phyloP scores from a whole-genome alignment of 2,329 filamentous ascomycete species.

The Triangularia verruculosa region DNA sequence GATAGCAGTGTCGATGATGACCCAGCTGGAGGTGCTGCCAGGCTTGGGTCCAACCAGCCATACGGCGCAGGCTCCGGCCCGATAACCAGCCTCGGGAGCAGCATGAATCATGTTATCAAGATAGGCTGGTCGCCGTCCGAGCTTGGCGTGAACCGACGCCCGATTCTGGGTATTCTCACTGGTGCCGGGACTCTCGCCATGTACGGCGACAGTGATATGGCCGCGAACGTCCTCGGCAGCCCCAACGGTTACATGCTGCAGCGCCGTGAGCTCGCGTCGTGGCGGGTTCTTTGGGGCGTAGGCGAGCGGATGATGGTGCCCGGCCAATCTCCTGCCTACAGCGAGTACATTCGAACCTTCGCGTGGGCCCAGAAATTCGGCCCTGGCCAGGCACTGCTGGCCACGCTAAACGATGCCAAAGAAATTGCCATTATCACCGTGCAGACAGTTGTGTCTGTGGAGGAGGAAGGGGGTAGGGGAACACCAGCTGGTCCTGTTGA shows the following conservation, averaged over 20 bases:
- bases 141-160: constrained; percentile 52
- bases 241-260: constrained; percentile 30
- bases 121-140: constrained; percentile 58
- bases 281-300: constrained; percentile 55
- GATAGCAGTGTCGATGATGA: constrained; percentile 21
- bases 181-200: constrained; percentile 49
- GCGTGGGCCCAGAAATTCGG: constrained; percentile 49
- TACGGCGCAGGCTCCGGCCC: constrained; percentile 45
- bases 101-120: constrained; percentile 53
- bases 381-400: constrained; percentile 44
- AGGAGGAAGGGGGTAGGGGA: constrained; percentile 27
- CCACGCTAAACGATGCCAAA: constrained; percentile 49
- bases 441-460: constrained; percentile 36
- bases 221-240: constrained; percentile 22
- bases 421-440: constrained; percentile 52
- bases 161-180: constrained; percentile 50
- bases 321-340: constrained; percentile 38
- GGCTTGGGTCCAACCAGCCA: constrained; percentile 32
- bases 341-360: constrained; percentile 50
- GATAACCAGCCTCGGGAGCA: constrained; percentile 47
- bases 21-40: constrained; percentile 22
- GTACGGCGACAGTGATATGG: constrained; percentile 46
- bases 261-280: constrained; percentile 38
- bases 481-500: constrained; percentile 21
- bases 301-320: constrained; percentile 52